Percentiles rank a stretch among this genome's conserved stretches.
These are phyloP conservation scores for Anisodus tanguticus DNA, from an alignment of 257 asterid genomes.

Conservation along the genomic window DNA sequence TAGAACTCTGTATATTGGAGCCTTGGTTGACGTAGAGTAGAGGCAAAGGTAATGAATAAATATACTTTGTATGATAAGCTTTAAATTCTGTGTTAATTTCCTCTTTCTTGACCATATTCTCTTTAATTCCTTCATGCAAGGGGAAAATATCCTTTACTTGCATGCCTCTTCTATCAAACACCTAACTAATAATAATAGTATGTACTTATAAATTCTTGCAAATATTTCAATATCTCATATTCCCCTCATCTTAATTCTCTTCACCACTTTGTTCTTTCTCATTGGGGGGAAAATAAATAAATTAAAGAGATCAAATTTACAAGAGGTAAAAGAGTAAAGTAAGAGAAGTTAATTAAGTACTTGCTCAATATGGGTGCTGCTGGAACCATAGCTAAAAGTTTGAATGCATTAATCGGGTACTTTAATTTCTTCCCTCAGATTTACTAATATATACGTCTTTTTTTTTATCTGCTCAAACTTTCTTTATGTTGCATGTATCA, in stretches of 20 bases:
- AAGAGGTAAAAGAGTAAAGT: not conserved
- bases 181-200: not conserved
- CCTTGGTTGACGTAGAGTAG: not conserved
- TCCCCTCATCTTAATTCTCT: not conserved
- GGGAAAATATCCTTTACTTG: slow-evolving; percentile 63
- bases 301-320: not conserved
- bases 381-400: slow-evolving; percentile 67
- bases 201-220: not conserved
- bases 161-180: slow-evolving; percentile 23
- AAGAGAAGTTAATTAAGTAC: not conserved
- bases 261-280: too few relatives aligned
- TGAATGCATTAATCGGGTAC: slow-evolving; percentile 79
- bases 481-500: not conserved
- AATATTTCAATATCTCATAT: not conserved
- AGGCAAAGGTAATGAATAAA: not conserved
- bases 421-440: not conserved
- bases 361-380: slow-evolving; percentile 58
- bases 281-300: not conserved
- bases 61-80: not conserved
- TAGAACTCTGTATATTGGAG: too few relatives aligned
- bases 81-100: not conserved
- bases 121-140: slow-evolving; percentile 31
- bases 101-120: slow-evolving; percentile 38
- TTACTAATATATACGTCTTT: too few relatives aligned
- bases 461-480: not conserved